phyloP scores from a whole-genome alignment of 768 basidiomycete genomes.

The Pleurotus tuber-regium region DNA sequence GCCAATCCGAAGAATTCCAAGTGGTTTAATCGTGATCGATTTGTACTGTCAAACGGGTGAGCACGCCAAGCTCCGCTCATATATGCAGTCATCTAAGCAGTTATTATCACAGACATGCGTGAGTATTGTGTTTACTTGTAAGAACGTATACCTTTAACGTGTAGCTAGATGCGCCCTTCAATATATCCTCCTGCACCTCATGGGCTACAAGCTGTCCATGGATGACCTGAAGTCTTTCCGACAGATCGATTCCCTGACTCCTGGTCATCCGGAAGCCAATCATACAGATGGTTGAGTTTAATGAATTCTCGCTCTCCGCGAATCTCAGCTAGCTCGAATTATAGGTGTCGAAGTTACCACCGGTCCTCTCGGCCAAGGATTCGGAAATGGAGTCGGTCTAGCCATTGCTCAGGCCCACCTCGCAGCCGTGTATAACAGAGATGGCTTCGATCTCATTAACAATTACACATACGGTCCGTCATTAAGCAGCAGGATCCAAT shows the following conservation, averaged over 20 bases:
- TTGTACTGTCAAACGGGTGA: conserved; percentile 93
- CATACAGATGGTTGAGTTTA: conserved; percentile 43
- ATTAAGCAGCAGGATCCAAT: neutral
- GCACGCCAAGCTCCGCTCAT: conserved; percentile 22
- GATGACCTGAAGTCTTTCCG: conserved; percentile 94
- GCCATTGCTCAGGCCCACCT: conserved; percentile 93
- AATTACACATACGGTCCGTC: conserved; percentile 83
- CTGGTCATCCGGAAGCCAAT: conserved; percentile 86
- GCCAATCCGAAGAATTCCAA: conserved; percentile 86
- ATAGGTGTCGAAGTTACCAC: conserved; percentile 88
- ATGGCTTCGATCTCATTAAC: conserved; percentile 75
- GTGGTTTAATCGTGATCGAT: conserved; percentile 97
- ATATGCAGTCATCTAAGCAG: conserved; percentile 14
- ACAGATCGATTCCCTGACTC: conserved; percentile 85
- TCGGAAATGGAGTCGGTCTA: conserved; percentile 90
- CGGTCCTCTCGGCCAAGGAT: conserved; percentile 93
- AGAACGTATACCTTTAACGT: conserved; percentile 7
- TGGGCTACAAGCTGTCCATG: conserved; percentile 89
- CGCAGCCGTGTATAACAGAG: conserved; percentile 87
- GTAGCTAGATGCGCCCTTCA: conserved; percentile 80
- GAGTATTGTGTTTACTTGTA: conserved; percentile 28
- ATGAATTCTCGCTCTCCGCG: neutral
- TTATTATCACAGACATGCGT: conserved; percentile 63
- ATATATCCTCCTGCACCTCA: conserved; percentile 87
- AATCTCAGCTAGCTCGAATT: conserved; percentile 4